Evolutionary conservation across 2,329 filamentous ascomycete genomes (phyloP), one percentile per base, ranked within the genome.

Genomic region (Beauveria sp.): DNA sequence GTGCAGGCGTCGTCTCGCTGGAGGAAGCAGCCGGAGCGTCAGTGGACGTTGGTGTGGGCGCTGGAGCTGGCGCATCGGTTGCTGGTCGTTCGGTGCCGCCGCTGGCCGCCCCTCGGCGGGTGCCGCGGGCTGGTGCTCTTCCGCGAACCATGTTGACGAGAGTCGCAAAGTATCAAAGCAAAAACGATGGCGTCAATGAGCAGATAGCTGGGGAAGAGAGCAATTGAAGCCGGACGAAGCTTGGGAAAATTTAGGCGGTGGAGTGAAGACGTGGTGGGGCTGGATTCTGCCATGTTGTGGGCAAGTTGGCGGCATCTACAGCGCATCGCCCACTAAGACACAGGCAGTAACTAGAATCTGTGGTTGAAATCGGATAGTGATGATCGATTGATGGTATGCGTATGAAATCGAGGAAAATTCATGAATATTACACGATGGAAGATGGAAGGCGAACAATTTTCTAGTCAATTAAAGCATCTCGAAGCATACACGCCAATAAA

Each of bases 241-340:
- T 62, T 66, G 64, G 34, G 59, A 71, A 71, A 71, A 69, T 66
- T 70, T 69, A 65, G 67, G 65, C 60, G 62, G 65, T 67, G 68
- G 69, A 66, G 64, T 46, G 65, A 61, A 46, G 54, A 65, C 58
- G 64, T 71, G 72, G 72, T 74, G 72, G 73, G 73, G 71, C 68
- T 69, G 61, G 64, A 65, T 69, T 73, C 70, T 73, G 71, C 71
- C 71, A 42, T 60, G 59, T 52, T 8, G 60, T 46, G 26, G 40
- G 34, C 24, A 34, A 20, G 26, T 34, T 49, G 54, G 43, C 2
- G 26, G 43, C 28, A 48, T 49, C 20, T 16, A 24, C 26, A 48
- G 24, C 10, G 20, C 12, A 26, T 6, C 8, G 51, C 34, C 20
- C 12, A n/a, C 49, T 43, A n/a, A 42, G 14, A 16, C 34, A 2